Evolutionary conservation across 805 yeast genomes (phyloP), one percentile per base, ranked within the genome.

Genomic region (Wickerhamiella azyma): DNA sequence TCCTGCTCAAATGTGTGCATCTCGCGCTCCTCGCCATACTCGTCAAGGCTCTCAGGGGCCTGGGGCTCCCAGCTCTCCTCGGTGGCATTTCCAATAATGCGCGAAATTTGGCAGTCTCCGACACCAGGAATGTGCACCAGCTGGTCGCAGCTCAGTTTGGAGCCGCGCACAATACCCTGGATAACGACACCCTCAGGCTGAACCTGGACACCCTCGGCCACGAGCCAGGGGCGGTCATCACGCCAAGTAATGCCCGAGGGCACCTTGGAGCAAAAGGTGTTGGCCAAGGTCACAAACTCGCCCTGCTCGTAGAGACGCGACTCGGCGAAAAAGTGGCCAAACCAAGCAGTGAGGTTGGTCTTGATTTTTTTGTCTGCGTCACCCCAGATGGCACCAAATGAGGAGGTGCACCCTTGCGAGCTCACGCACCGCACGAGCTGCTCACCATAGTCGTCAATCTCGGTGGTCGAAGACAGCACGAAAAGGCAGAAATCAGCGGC

Each of bases 171-270:
- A 4, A 77, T 73, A 42, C 98, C 99, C 59, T 79, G 81, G 6
- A 92, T 72, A 6, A 74, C 74, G 33, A 86, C 59, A 4, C 63
- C 56, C 14, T 65, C 60, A n/a, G 45, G 41, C n/a, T 19, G 39
- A 68, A 74, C 74, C 18, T 60, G 53, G 0, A 82, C 69, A 3
- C 63, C 57, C 53, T 86, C 94, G 1, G 94, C 88, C 9, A 92
- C 71, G 45, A 92, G 45, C 65, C 86, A 92, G 7, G 95, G 89
- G 59, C 98, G 71, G n/a, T 78, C 66, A 55, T 89, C 96, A 65
- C 97, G 79, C 97, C 98, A 92, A 19, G 75, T 75, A 40, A 94
- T 69, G 1, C 84, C 76, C 58, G 78, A 79, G 24, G 98, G 98
- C 55, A 79, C 75, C 64, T 79, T 83, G 57, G 89, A 96, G 58